Percentiles rank a stretch among this genome's conserved stretches.
phyloP scores from a whole-genome alignment of 2,329 filamentous ascomycete species.

The Lojkania enalia region DNA sequence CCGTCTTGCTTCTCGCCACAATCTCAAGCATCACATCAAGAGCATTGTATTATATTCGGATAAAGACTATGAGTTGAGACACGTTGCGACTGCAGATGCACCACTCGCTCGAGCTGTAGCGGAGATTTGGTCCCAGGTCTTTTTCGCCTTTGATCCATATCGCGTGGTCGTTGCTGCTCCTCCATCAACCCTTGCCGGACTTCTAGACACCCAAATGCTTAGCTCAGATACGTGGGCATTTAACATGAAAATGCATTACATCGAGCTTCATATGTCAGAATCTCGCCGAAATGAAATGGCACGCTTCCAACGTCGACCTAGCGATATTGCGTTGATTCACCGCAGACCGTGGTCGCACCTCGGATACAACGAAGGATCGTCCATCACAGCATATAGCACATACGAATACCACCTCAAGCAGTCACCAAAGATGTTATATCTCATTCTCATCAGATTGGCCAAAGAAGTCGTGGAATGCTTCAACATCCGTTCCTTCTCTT shows the following conservation, averaged over 20 bases:
- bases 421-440: slow-evolving; percentile 64
- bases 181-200: slow-evolving; percentile 63
- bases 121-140: slow-evolving; percentile 37
- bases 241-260: slow-evolving; percentile 63
- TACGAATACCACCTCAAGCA: slow-evolving; percentile 71
- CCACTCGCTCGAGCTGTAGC: slow-evolving; percentile 56
- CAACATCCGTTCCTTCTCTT: slow-evolving; percentile 55
- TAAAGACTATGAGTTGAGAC: slow-evolving; percentile 42
- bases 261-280: slow-evolving; percentile 49
- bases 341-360: slow-evolving; percentile 67
- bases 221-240: slow-evolving; percentile 66
- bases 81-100: slow-evolving; percentile 30
- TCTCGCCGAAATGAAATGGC: slow-evolving; percentile 1
- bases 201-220: slow-evolving; percentile 62
- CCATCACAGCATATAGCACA: slow-evolving; percentile 68
- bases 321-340: slow-evolving; percentile 53
- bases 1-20: slow-evolving; percentile 23
- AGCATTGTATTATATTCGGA: slow-evolving; percentile 53
- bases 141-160: slow-evolving; percentile 31
- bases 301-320: slow-evolving; percentile 18
- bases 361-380: slow-evolving; percentile 75
- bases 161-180: slow-evolving; percentile 55
- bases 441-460: slow-evolving; percentile 45
- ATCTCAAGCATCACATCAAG: slow-evolving; percentile 45
- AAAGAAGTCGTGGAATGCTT: slow-evolving; percentile 29